Base-by-base conservation (phyloP, 1,284 basidiomycete genomes). In the Trichosporon sp. region DNA sequence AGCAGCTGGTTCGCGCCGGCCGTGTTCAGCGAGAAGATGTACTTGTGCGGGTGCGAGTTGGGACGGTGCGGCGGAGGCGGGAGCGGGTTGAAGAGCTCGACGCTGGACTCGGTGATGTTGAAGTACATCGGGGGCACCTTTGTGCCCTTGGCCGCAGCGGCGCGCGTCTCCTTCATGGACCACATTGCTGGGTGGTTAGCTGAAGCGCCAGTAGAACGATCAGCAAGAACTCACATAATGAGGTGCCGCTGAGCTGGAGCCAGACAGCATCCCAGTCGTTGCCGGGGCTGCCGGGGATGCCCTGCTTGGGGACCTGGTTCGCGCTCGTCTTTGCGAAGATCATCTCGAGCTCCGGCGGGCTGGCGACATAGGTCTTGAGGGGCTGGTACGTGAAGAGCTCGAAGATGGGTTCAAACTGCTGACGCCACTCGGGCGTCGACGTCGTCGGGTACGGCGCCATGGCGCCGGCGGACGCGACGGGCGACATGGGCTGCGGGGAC, bases 221-320 rank as follows among this genome's bases (percentile, higher is more conserved):
- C 42, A 18, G n/a, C 2, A 5, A 44, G n/a, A 23, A 72, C 76
- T 72, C 66, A 80, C 93, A 95, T 67, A 98, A 87, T 8, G 93
- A 95, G 8, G 94, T 97, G 5, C 95, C 95, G 56, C 92, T 91
- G 31, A 98, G 86, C 83, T 98, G 95, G 1, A 92, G 91, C 93
- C 93, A 96, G 9, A 96, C 90, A n/a, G 92, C 88, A 8, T 87
- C 86, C 93, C 93, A 95, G n/a, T 91, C 91, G 32, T 93, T 94
- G 88, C 79, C 89, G 89, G 74, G 86, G 71, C 89, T 87, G 9
- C 92, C 92, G 76, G 93, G 91, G 3, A 91, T 86, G 87, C 89
- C 71, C 88, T 88, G 83, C 81, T 81, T 83, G 58, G 83, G 83
- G 65, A 79, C 80, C 13, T 77, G 77, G 12, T 83, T 83, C 1